Percentiles rank a stretch among this genome's conserved stretches.
Conservation (phyloP, 495 filamentous ascomycete species). For the Penicillium paxilli region DNA sequence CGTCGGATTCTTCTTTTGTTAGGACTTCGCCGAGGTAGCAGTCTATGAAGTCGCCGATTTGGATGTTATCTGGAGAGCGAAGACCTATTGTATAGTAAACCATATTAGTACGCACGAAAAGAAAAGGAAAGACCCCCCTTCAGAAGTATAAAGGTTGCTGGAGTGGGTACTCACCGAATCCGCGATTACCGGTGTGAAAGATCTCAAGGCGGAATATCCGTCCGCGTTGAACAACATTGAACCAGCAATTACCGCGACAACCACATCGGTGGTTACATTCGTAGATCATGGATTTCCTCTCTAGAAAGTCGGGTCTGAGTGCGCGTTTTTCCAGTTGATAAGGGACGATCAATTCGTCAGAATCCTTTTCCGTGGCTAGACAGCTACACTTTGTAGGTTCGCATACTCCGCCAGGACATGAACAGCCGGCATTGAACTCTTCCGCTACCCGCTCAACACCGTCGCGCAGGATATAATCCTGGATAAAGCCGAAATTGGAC, state of each 20-base stretch:
- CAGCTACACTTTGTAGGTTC: conserved; percentile 38
- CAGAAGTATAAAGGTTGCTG: too few relatives aligned
- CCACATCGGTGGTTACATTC: conserved; percentile 78
- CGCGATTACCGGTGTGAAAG: conserved; percentile 74
- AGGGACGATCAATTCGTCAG: conserved; percentile 34
- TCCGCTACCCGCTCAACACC: conserved; percentile 32
- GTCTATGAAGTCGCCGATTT: conserved; percentile 83
- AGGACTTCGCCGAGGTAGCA: conserved; percentile 89
- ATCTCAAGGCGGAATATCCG: conserved; percentile 74
- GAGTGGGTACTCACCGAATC: conserved; percentile 66
- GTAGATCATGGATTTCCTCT: conserved; percentile 57
- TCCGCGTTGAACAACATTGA: conserved; percentile 78
- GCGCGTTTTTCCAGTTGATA: conserved; percentile 30
- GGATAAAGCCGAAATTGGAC: conserved; percentile 46
- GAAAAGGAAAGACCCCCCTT: too few relatives aligned
- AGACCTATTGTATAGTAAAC: conserved; percentile 55
- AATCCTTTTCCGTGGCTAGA: conserved; percentile 36
- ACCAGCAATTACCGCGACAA: conserved; percentile 68
- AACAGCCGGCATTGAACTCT: conserved; percentile 44
- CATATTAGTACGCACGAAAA: too few relatives aligned
- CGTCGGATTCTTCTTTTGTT: conserved; percentile 64
- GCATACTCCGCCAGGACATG: conserved; percentile 30
- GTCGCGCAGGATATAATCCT: conserved; percentile 36
- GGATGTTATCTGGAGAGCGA: conserved; percentile 64
- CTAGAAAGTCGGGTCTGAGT: conserved; percentile 28